Evolutionary conservation across 768 basidiomycete species (phyloP), one percentile per base, ranked within the genome.

Genomic region (Boletus coccyginus): DNA sequence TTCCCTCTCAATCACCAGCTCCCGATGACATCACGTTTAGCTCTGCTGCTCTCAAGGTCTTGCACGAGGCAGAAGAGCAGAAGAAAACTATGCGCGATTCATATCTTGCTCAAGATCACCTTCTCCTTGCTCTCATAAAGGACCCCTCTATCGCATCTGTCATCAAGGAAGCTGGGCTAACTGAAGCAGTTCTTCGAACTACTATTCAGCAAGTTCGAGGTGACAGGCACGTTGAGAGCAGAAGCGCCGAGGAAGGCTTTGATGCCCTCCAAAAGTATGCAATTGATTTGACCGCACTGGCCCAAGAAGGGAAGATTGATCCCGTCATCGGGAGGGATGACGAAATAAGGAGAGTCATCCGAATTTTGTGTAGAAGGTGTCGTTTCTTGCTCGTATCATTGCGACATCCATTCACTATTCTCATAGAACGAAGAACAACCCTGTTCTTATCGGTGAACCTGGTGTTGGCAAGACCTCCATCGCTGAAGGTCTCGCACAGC

Each of bases 401-500:
- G 2, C 24, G 19, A 16, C 39, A 3, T 17, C 6, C 35, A 8
- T 60, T 70, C 33, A 74, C 53, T 3, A 10, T 43, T 35, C 27
- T 5, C 2, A n/a, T 46, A 89, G 95, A 67, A 97, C 94, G 3
- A 98, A 98, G 73, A 95, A 94, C 67, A 97, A 96, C 65, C 94
- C 96, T n/a, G 92, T 97, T 40, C 84, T 98, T 27, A 93, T 98
- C 63, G 95, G 94, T 58, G 93, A 92, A 73, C 91, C 90, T 46
- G 90, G 96, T 70, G 94, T 96, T 24, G 96, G 96, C 5, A 99
- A 99, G 75, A 97, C 95, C 1, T 85, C 93, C 24, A 91, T 98
- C 51, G 93, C 87, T 7, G 96, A 99, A 77, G 94, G 94, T 40
- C 85, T 99, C 7, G 95, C 96, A 0, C 95, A 96, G 68, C 86